Percentiles rank a stretch among this genome's conserved stretches.
Conservation (phyloP, 2,329 filamentous ascomycete genomes). For the Phyllosticta ampelicida region DNA sequence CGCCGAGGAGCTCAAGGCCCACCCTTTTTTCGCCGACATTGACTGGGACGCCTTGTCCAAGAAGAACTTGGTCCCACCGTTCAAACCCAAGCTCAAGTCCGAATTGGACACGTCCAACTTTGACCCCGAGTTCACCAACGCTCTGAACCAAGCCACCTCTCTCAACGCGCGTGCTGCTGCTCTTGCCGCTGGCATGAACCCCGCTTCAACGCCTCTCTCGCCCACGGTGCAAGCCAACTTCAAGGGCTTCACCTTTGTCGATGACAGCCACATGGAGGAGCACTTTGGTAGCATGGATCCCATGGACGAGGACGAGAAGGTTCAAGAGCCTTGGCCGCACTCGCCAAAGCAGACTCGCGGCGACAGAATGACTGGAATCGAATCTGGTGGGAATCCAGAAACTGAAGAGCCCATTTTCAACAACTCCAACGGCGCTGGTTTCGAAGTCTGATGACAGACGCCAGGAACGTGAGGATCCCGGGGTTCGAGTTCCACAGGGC, state of each 20-base stretch:
- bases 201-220: conserved; percentile 82
- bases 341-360: conserved; percentile 22
- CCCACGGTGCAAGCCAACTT: conserved; percentile 97
- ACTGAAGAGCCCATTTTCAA: conserved; percentile 39
- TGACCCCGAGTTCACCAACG: conserved; percentile 96
- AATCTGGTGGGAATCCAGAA: conserved; percentile 30
- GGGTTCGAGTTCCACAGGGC: conserved; percentile 2
- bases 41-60: conserved; percentile 82
- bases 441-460: conserved; percentile 22
- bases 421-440: conserved; percentile 23
- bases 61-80: conserved; percentile 90
- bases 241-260: conserved; percentile 97
- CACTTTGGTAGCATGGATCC: conserved; percentile 47
- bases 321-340: conserved; percentile 31
- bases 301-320: conserved; percentile 32
- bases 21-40: conserved; percentile 89
- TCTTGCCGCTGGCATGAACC: conserved; percentile 67
- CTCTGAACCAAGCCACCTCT: conserved; percentile 68
- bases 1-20: conserved; percentile 85
- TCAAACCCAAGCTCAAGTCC: conserved; percentile 94
- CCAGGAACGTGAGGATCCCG: not conserved
- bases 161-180: conserved; percentile 85
- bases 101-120: conserved; percentile 97
- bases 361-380: conserved; percentile 41
- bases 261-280: conserved; percentile 87